Evolutionary conservation across 306 rosid genomes (phyloP).

Genomic region (Ceratonia siliqua): DNA sequence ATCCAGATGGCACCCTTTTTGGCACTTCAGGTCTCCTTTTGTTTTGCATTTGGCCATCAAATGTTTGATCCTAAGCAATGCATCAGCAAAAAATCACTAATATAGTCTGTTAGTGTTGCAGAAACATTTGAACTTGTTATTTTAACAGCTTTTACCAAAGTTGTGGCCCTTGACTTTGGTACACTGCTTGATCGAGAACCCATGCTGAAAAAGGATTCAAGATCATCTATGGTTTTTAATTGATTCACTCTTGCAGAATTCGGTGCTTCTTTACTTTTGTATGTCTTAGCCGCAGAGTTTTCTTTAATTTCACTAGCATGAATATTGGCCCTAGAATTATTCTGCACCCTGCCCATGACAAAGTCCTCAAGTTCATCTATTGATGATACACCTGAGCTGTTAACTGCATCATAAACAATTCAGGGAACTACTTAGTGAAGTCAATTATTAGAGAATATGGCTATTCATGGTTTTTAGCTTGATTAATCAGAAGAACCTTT

Average conservation of each 20-base stretch:
- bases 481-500: conserved; percentile 51
- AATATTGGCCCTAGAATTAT: conserved; percentile 41
- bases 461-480: conserved; percentile 21
- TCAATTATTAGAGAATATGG: conserved; percentile 11
- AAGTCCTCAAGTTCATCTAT: conserved; percentile 87
- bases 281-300: conserved; percentile 41
- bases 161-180: conserved; percentile 72
- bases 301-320: conserved; percentile 35
- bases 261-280: conserved; percentile 39
- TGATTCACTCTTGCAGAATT: conserved; percentile 36
- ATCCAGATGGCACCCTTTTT: conserved; percentile 48
- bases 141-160: conserved; percentile 51
- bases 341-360: conserved; percentile 57
- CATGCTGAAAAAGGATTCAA: conserved; percentile 67
- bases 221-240: conserved; percentile 50
- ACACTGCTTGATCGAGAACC: conserved; percentile 74
- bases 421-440: conserved; percentile 15
- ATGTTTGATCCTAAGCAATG: conserved; percentile 58
- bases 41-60: conserved; percentile 47
- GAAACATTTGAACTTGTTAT: conserved; percentile 26
- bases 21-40: conserved; percentile 54
- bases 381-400: conserved; percentile 49
- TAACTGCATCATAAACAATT: conserved; percentile 46
- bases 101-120: conserved; percentile 17
- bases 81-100: conserved; percentile 36